Base-by-base conservation (phyloP, 345 rosid genomes). In the Garcia nutans region DNA sequence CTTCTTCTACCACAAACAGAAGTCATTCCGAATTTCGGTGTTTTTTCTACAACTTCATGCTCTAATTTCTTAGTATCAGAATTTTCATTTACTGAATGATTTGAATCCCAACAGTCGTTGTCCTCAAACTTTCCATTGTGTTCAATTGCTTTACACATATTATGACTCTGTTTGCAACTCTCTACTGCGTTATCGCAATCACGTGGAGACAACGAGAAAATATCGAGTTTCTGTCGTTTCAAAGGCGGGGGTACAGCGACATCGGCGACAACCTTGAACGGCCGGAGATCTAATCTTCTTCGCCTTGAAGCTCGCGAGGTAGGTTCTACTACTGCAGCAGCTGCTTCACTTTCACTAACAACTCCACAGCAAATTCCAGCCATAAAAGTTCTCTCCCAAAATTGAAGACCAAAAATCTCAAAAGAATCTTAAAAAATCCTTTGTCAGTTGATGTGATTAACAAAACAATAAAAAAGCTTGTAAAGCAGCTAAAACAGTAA, bases 1-100 rank as follows among this genome's bases (percentile, higher is more conserved):
- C 99, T 67, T 75, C 99, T 82, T 70, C 97, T 81, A 1, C 99
- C 99, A 61, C 99, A 93, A 49, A 96, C 89, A 7, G 99, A 96
- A 47, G 97, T 93, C 88, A 85, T 78, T 1, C 98, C 99, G 11
- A 82, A 88, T 82, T 85, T 92, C 0, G 90, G 92, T 20, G 54
- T 2, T 70, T 67, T 84, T 0, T 72, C 79, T 28, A 54, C 74
- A 1, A 26, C 26, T 65, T 20, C 60, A 52, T 10, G 24, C 56
- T 33, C 64, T 52, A 6, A 54, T 54, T 68, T 55, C 58, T 16
- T 69, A 22, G 65, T 16, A 42, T 57, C 56, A 50, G 55, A 37
- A 63, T 31, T n/a, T 8, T 5, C 15, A 4, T 16, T 10, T 2
- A 24, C 33, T 3, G 56, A 52, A 23, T 41, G 44, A 19, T 50